Evolutionary conservation across 1,284 basidiomycete genomes (phyloP).

Genomic region (Pholiota adiposa): DNA sequence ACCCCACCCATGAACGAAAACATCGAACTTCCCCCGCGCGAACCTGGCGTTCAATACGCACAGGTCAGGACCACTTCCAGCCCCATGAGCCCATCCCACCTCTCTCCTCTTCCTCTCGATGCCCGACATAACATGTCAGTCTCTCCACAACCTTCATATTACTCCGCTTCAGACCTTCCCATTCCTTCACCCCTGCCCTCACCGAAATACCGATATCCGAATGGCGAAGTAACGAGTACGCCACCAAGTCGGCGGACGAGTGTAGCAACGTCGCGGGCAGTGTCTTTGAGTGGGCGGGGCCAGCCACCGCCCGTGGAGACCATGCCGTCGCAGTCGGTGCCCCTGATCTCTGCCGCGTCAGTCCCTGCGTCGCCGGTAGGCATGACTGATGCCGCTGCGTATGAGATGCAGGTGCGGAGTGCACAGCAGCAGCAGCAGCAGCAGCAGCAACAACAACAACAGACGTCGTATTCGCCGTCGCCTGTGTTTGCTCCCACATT

Average conservation of each 20-base stretch:
- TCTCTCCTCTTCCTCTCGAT: conserved; percentile 29
- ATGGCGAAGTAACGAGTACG: conserved; percentile 47
- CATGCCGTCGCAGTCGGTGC: conserved; percentile 28
- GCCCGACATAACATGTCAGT: conserved; percentile 18
- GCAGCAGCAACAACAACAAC: neutral
- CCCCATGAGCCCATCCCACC: conserved; percentile 24
- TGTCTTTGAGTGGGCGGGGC: conserved; percentile 24
- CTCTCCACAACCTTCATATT: conserved; percentile 60
- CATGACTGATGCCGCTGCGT: conserved; percentile 30
- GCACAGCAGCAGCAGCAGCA: conserved; percentile 28
- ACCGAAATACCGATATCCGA: conserved; percentile 49
- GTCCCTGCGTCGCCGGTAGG: conserved; percentile 10
- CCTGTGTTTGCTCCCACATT: conserved; percentile 18
- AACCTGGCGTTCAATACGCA: conserved; percentile 29
- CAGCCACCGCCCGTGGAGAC: conserved; percentile 19
- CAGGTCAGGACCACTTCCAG: conserved; percentile 19
- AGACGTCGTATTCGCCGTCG: neutral
- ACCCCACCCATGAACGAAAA: conserved; percentile 39
- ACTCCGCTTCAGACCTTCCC: conserved; percentile 71
- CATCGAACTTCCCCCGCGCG: conserved; percentile 29
- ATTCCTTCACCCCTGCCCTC: conserved; percentile 61
- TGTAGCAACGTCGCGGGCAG: conserved; percentile 34
- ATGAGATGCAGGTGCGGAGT: conserved; percentile 60
- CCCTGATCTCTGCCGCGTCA: conserved; percentile 15
- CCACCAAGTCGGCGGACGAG: conserved; percentile 45